A percentile compares a stretch with the other conserved stretches of the same genome.
phyloP scores from a whole-genome alignment of 345 rosid genomes.

The Durio zibethinus region DNA sequence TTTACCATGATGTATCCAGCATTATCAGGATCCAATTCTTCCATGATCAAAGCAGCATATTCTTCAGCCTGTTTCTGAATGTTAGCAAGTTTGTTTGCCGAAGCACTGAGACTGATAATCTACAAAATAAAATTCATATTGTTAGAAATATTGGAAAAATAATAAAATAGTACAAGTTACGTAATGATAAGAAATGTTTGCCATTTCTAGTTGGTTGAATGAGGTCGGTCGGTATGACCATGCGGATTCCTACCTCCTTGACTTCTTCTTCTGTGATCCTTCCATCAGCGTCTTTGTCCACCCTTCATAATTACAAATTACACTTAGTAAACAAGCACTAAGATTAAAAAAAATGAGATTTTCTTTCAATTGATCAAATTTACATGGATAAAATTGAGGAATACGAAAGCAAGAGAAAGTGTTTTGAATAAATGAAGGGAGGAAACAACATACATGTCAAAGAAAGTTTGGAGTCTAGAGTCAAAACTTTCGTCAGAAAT shows the following conservation, averaged over 20 bases:
- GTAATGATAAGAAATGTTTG: not conserved
- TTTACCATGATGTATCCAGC: slow-evolving; percentile 77
- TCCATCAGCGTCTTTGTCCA: slow-evolving; percentile 81
- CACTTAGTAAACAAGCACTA: not conserved
- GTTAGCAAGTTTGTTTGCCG: slow-evolving; percentile 77
- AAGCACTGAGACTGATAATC: slow-evolving; percentile 85
- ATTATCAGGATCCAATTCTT: slow-evolving; percentile 83
- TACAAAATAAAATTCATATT: slow-evolving; percentile 22
- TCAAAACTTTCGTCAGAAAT: slow-evolving; percentile 85
- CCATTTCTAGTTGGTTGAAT: not conserved
- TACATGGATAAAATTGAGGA: not conserved
- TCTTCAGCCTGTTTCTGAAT: slow-evolving; percentile 83
- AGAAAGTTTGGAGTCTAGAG: slow-evolving; percentile 80
- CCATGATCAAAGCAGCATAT: slow-evolving; percentile 84
- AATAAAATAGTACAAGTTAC: not conserved
- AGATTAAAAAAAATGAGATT: not conserved
- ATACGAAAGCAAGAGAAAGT: not conserved
- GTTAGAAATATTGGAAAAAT: not conserved
- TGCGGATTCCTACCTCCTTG: slow-evolving; percentile 44
- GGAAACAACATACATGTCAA: slow-evolving; percentile 61
- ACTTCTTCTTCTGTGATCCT: slow-evolving; percentile 86
- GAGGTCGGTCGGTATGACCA: not conserved
- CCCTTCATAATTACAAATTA: slow-evolving; percentile 42
- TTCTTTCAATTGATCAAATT: not conserved
- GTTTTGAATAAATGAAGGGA: not conserved